Evolutionary conservation across 371 early-diverging fungal genomes (phyloP), one percentile per base, ranked within the genome.

Genomic region (Apophysomyces elegans): DNA sequence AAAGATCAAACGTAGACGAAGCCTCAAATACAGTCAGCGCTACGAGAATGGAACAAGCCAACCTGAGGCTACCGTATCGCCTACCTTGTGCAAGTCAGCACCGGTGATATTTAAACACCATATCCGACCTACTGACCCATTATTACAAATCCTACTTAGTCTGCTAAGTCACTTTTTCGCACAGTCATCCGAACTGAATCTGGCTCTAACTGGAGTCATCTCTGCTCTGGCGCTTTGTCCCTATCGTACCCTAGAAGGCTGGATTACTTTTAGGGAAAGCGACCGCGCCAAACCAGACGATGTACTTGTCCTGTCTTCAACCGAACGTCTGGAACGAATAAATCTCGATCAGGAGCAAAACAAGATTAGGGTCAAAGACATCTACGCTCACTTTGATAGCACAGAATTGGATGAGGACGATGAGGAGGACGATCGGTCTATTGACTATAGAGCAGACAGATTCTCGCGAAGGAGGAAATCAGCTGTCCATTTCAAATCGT

Each of bases 161-260:
- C 73, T 86, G 7, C 78, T 91, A 18, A 75, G 85, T 16, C 85
- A 85, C 54, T 94, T 92, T 62, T 94, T 93, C 73, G 86, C 86
- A 0, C 93, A 95, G 66, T 88, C 93, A 8, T 87, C 88, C 38
- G 90, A 91, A 46, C 86, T 93, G 67, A 96, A 96, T 70, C 66
- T 96, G 68, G 93, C 93, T 0, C 72, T 96, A 36, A 94, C 96
- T 0, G 94, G 93, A 16, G 91, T 93, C 32, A 72, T 96, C 35
- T 85, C 92, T 3, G 89, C 91, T 9, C 76, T 96, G 56, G 89
- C 88, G 7, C 76, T 85, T 1, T 92, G 91, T 67, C 89, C 88
- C 0, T 81, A 81, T 62, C 79, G 91, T 3, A 84, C 86, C 16
- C 74, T 90, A 37, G 90, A 90, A 58, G 85, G 88, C 11, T 90